These are phyloP conservation scores for Cutaneotrichosporon dermatis DNA, from an alignment of 1,284 basidiomycete species.

Conservation along the genomic window DNA sequence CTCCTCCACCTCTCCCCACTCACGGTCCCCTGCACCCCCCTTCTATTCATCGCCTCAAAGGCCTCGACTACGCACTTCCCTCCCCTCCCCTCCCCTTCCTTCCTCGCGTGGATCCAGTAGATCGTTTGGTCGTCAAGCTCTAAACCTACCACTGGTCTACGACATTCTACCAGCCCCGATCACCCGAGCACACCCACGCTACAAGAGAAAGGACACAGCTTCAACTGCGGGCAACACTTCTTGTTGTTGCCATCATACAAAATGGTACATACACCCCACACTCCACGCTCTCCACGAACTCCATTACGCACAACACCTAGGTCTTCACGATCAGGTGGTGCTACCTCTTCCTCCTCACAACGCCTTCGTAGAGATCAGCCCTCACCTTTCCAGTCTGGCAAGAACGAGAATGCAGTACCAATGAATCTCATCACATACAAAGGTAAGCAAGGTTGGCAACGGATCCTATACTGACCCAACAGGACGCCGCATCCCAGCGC, in stretches of 20 bases:
- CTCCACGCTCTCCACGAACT: background rate
- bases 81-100: too few species aligned
- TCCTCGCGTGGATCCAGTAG: too few species aligned
- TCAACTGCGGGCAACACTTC: background rate
- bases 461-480: background rate
- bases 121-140: too few species aligned
- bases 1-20: too few species aligned
- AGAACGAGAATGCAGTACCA: conserved; percentile 37
- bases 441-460: conserved; percentile 20
- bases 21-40: too few species aligned
- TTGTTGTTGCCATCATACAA: background rate
- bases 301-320: conserved; percentile 1
- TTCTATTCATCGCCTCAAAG: too few species aligned
- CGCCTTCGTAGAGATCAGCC: background rate
- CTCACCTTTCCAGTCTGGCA: conserved; percentile 23
- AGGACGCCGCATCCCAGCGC: conserved; percentile 42
- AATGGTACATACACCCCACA: conserved; percentile 14
- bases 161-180: too few species aligned
- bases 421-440: conserved; percentile 44
- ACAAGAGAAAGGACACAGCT: too few species aligned
- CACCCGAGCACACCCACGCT: too few species aligned
- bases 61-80: too few species aligned
- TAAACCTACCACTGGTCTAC: too few species aligned
- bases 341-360: background rate
- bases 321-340: conserved; percentile 2